Conservation (phyloP, 148 eudicot species). For the Rhododendron simsii region DNA sequence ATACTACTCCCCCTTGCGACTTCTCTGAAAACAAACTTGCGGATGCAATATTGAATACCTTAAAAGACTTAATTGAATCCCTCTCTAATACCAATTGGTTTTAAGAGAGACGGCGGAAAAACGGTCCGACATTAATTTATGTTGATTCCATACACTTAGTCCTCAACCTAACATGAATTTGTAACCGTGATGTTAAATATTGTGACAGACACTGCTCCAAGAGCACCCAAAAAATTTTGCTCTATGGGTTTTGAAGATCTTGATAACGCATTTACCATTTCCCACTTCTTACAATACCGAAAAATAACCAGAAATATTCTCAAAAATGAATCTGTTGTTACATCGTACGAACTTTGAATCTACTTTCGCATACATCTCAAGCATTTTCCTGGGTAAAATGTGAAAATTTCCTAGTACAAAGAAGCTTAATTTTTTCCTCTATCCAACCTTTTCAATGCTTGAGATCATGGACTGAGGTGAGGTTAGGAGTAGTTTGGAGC, state of each 20-base stretch:
- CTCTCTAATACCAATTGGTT: no score
- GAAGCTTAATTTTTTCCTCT: neutral
- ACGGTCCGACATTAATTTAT: no score
- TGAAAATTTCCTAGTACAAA: neutral
- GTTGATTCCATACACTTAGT: neutral
- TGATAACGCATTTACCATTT: neutral
- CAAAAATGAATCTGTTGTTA: neutral
- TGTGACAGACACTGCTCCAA: neutral
- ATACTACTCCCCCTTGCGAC: no score
- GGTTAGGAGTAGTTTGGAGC: constrained; percentile 36
- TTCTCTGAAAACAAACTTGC: no score
- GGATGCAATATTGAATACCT: no score
- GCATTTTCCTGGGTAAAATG: neutral
- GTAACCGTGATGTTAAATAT: no score
- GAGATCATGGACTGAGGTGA: constrained; percentile 12
- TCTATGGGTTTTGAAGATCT: neutral
- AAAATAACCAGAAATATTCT: neutral
- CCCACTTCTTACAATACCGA: neutral
- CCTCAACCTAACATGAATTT: neutral
- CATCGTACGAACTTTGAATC: neutral
- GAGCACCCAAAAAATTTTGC: neutral
- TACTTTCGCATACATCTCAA: neutral
- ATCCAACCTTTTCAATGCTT: neutral
- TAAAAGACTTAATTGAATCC: no score
- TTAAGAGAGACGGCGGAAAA: no score